A percentile compares a stretch with the other conserved stretches of the same genome.
Conservation (phyloP, 352 stramenopile genomes). For the Pythium aristosporum region DNA sequence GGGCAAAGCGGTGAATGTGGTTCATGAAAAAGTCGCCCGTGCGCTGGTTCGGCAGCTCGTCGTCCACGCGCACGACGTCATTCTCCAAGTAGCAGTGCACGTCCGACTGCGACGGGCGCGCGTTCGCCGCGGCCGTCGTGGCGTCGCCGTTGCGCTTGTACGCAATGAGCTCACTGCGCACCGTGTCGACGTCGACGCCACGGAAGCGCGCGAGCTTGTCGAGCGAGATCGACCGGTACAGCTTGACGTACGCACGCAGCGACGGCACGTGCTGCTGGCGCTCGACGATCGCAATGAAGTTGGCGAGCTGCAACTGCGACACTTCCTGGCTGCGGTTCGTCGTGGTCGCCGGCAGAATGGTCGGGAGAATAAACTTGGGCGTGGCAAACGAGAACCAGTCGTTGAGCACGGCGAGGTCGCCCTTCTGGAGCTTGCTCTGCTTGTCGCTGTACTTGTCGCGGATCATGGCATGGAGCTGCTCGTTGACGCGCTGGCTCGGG, state of each 20-base stretch:
- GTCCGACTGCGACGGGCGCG: conserved; percentile 42
- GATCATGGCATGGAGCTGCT: conserved; percentile 86
- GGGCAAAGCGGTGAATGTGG: conserved; percentile 87
- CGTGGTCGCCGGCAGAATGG: conserved; percentile 38
- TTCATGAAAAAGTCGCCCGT: conserved; percentile 89
- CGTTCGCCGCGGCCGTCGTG: too few relatives aligned
- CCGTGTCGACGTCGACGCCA: conserved; percentile 65
- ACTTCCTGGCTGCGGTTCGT: conserved; percentile 60
- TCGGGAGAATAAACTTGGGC: conserved; percentile 95
- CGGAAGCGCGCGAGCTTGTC: conserved; percentile 94
- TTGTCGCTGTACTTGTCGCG: conserved; percentile 95
- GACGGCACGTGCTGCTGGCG: conserved; percentile 87
- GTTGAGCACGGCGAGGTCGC: conserved; percentile 73
- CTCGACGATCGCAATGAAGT: conserved; percentile 91
- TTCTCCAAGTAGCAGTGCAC: conserved; percentile 84
- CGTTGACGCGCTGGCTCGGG: conserved; percentile 81
- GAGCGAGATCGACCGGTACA: conserved; percentile 96
- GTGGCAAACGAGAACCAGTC: conserved; percentile 92
- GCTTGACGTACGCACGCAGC: conserved; percentile 94
- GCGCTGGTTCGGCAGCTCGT: conserved; percentile 83
- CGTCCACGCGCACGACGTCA: conserved; percentile 80
- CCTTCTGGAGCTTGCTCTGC: conserved; percentile 82
- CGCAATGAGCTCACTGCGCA: conserved; percentile 76
- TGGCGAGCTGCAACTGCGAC: conserved; percentile 71
- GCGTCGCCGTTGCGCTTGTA: conserved; percentile 68